phyloP scores from a whole-genome alignment of 441 rosid genomes.

The Bocquillonia castaneifolia region DNA sequence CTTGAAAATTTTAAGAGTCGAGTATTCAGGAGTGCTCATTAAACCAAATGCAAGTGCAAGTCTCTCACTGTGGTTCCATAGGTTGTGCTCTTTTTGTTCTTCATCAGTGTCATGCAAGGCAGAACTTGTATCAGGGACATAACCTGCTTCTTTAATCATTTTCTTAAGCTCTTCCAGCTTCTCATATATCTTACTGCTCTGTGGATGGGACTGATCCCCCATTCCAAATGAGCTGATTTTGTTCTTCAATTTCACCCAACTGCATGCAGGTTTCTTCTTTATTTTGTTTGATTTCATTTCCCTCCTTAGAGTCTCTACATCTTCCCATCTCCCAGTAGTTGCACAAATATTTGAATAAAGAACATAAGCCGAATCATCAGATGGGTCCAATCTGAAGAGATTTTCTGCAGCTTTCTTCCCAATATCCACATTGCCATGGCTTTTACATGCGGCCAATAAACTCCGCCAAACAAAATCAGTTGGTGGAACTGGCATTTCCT shows the following conservation, averaged over 20 bases:
- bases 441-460: slow-evolving; percentile 70
- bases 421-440: slow-evolving; percentile 61
- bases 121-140: slow-evolving; percentile 61
- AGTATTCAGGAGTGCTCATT: slow-evolving; percentile 54
- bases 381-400: slow-evolving; percentile 57
- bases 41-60: slow-evolving; percentile 75
- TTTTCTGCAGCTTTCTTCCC: slow-evolving; percentile 66
- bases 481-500: slow-evolving; percentile 61
- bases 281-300: slow-evolving; percentile 66
- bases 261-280: slow-evolving; percentile 80
- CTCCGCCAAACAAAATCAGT: slow-evolving; percentile 72
- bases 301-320: slow-evolving; percentile 56
- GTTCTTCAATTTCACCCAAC: slow-evolving; percentile 80
- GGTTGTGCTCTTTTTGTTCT: slow-evolving; percentile 77
- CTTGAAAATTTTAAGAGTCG: slow-evolving; percentile 61
- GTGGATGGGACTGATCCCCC: slow-evolving; percentile 65
- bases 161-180: slow-evolving; percentile 77
- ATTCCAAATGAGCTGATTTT: slow-evolving; percentile 55
- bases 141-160: slow-evolving; percentile 70
- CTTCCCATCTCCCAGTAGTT: slow-evolving; percentile 74
- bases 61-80: slow-evolving; percentile 87
- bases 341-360: slow-evolving; percentile 78
- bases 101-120: slow-evolving; percentile 85
- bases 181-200: slow-evolving; percentile 41
- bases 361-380: slow-evolving; percentile 80